Percentiles rank a stretch among this genome's conserved stretches.
These are phyloP conservation scores for Tolypocladium endophyticum DNA, from an alignment of 2,329 filamentous ascomycete genomes.

Conservation along the genomic window DNA sequence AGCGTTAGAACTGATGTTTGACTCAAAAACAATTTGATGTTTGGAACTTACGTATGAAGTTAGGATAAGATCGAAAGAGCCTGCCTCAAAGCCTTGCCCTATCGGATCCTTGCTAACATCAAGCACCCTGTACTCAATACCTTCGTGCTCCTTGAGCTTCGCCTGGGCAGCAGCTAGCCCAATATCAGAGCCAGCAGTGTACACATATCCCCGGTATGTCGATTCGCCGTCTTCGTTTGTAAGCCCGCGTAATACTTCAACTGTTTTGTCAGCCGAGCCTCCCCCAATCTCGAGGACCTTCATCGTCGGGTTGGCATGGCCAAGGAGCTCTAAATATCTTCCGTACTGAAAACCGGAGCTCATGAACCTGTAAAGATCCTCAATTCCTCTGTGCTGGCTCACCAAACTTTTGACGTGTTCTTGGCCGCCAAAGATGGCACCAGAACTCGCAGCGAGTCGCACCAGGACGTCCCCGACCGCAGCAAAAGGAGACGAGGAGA, in stretches of 20 bases:
- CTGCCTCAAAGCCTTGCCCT: constrained; percentile 4
- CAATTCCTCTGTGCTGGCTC: not conserved
- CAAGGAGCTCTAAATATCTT: not conserved
- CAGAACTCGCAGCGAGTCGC: not conserved
- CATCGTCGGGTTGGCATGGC: constrained; percentile 4
- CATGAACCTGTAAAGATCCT: not conserved
- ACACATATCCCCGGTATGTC: constrained; percentile 11
- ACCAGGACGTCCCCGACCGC: not conserved
- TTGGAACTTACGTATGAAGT: not conserved
- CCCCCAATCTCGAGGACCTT: constrained; percentile 19
- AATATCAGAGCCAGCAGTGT: constrained; percentile 11
- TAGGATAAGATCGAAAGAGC: constrained; percentile 4
- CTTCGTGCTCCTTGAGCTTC: constrained; percentile 4
- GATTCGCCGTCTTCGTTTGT: not conserved
- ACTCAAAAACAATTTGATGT: not conserved
- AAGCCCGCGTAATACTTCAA: constrained; percentile 9
- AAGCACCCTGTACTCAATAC: constrained; percentile 11
- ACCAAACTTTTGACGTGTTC: not conserved
- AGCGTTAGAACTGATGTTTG: not conserved
- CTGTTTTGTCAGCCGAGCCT: constrained; percentile 23
- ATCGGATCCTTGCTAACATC: constrained; percentile 10
- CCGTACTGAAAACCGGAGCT: not conserved
- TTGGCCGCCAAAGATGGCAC: not conserved
- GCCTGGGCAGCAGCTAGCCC: constrained; percentile 12
- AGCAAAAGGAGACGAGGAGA: not conserved